phyloP scores from a whole-genome alignment of 2,329 filamentous ascomycete species.

The Cladosporium oxysporum region DNA sequence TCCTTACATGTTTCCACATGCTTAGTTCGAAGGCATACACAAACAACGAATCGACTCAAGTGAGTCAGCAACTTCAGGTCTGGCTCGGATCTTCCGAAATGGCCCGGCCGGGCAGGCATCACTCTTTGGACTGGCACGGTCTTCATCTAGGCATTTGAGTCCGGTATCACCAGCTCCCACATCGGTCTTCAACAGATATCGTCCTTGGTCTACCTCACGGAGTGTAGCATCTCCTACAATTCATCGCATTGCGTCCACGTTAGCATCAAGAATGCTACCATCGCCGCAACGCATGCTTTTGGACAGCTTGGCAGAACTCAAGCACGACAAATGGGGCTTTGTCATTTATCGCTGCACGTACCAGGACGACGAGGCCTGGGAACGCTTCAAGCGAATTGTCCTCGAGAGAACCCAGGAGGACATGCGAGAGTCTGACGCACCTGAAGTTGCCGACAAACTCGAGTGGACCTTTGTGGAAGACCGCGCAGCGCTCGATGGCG shows the following conservation, averaged over 20 bases:
- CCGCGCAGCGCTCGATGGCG: neutral
- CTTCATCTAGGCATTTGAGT: neutral
- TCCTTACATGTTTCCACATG: too few species aligned
- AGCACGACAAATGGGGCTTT: constrained; percentile 26
- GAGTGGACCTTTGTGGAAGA: constrained; percentile 12
- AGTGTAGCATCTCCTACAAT: neutral
- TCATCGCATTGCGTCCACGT: neutral
- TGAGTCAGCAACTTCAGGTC: neutral
- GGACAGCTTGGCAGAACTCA: neutral
- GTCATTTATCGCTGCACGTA: constrained; percentile 28
- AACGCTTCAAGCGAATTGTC: constrained; percentile 17
- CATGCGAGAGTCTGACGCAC: neutral
- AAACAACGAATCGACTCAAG: neutral
- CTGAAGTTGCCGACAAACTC: neutral
- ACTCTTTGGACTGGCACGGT: neutral
- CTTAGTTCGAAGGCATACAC: neutral
- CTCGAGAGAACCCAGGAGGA: neutral
- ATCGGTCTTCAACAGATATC: neutral
- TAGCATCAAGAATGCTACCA: neutral
- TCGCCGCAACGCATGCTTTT: neutral
- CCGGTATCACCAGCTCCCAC: neutral
- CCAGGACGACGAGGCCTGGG: constrained; percentile 23
- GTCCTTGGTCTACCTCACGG: neutral
- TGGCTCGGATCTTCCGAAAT: neutral
- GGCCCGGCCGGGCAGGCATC: neutral